Evolutionary conservation across 139 green algal species (phyloP).

Genomic region (Choricystis sp.): DNA sequence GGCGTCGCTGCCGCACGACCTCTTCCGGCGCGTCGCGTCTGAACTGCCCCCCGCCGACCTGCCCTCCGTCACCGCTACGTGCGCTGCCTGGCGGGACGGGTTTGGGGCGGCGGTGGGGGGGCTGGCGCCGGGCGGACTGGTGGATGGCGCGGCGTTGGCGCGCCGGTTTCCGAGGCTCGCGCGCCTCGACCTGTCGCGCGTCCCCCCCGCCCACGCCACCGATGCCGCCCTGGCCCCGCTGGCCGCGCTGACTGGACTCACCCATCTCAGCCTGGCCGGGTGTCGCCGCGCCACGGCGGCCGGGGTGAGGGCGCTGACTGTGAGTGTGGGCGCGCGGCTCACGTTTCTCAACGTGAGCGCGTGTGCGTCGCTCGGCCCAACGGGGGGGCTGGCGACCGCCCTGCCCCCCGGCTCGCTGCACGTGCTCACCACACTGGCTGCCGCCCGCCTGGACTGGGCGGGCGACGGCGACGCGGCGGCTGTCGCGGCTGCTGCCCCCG

Average conservation of each 20-base stretch:
- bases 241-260: neutral
- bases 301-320: too few species aligned
- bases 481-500: neutral
- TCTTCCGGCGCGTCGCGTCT: neutral
- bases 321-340: too few species aligned
- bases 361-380: neutral
- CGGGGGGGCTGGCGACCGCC: neutral
- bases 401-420: neutral
- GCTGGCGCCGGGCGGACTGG: neutral
- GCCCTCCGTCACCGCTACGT: neutral
- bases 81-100: neutral
- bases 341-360: neutral
- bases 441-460: neutral
- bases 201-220: neutral
- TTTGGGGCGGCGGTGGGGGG: neutral
- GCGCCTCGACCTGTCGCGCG: neutral
- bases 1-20: neutral
- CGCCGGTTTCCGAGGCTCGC: neutral
- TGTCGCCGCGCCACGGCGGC: too few species aligned
- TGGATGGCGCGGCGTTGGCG: neutral
- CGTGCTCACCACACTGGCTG: neutral
- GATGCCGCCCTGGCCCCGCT: neutral
- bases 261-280: too few species aligned
- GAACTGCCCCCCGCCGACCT: neutral
- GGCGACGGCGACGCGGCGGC: too few species aligned